A percentile compares a stretch with the other conserved stretches of the same genome.
Conservation (phyloP, 768 basidiomycete species). For the Lactarius psammicola region DNA sequence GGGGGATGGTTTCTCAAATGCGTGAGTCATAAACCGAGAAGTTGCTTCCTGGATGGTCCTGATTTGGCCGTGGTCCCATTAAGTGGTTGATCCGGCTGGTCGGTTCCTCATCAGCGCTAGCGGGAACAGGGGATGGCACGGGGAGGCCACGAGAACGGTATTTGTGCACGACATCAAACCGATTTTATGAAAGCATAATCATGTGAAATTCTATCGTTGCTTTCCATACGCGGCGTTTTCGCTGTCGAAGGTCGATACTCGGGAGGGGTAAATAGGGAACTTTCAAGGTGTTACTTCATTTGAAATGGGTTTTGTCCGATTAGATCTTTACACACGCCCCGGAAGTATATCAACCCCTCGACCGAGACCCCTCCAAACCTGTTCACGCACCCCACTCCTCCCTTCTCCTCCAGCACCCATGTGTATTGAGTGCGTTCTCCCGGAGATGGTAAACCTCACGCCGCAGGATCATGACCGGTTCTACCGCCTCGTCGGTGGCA, state of each 20-base stretch:
- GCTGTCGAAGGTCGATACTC: conserved; percentile 24
- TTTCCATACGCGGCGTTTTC: conserved; percentile 23
- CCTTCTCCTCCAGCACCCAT: conserved; percentile 29
- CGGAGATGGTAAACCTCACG: conserved; percentile 38
- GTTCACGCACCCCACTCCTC: conserved; percentile 12
- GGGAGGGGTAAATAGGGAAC: background rate
- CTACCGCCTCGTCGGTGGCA: conserved; percentile 53
- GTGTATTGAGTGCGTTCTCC: conserved; percentile 39
- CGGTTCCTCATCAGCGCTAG: conserved; percentile 88
- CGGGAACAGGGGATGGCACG: conserved; percentile 92
- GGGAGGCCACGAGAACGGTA: conserved; percentile 85
- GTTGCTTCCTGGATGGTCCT: conserved; percentile 29
- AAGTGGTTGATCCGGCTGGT: conserved; percentile 84
- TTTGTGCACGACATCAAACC: conserved; percentile 85
- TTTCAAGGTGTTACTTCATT: conserved; percentile 24
- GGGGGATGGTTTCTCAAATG: conserved; percentile 91
- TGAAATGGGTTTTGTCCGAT: conserved; percentile 24
- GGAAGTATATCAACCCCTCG: conserved; percentile 26
- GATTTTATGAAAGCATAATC: conserved; percentile 8
- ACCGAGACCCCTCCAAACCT: conserved; percentile 1
- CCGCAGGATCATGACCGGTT: conserved; percentile 47
- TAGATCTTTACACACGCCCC: conserved; percentile 24
- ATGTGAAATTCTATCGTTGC: conserved; percentile 16
- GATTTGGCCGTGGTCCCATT: conserved; percentile 7
- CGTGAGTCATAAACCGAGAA: conserved; percentile 50